These are phyloP conservation scores for Erodium texanum DNA, from an alignment of 441 rosid species.

Conservation along the genomic window DNA sequence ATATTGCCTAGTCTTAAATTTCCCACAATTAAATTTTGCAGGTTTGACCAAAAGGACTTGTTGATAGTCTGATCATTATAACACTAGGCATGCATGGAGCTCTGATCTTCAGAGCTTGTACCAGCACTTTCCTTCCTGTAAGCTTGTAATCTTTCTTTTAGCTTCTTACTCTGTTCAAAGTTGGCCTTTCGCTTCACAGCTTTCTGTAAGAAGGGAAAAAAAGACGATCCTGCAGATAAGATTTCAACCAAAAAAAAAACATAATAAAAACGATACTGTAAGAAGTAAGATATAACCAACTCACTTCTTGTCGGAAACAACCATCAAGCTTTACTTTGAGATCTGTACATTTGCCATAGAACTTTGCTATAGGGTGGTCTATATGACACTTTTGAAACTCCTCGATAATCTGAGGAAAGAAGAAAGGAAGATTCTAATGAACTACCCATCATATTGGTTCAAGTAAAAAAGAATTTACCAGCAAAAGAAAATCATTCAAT, in stretches of 20 bases:
- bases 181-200: constrained; percentile 80
- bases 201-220: constrained; percentile 39
- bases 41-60: not conserved
- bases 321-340: constrained; percentile 77
- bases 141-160: constrained; percentile 37
- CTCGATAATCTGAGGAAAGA: constrained; percentile 54
- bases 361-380: constrained; percentile 73
- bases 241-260: no score
- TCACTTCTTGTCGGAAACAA: constrained; percentile 76
- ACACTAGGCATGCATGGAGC: constrained; percentile 9
- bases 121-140: constrained; percentile 36
- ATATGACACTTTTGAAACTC: constrained; percentile 78
- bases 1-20: not conserved
- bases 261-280: not conserved
- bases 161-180: constrained; percentile 72
- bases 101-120: constrained; percentile 8
- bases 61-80: not conserved
- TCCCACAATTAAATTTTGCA: not conserved
- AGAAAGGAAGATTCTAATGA: not conserved
- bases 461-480: not conserved
- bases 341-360: constrained; percentile 79
- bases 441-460: not conserved
- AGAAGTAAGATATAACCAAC: constrained; percentile 11
- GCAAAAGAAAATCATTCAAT: not conserved
- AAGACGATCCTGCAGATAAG: not conserved